A percentile compares a stretch with the other conserved stretches of the same genome.
phyloP scores from a whole-genome alignment of 345 rosid species.

The Conringia planisiliqua region DNA sequence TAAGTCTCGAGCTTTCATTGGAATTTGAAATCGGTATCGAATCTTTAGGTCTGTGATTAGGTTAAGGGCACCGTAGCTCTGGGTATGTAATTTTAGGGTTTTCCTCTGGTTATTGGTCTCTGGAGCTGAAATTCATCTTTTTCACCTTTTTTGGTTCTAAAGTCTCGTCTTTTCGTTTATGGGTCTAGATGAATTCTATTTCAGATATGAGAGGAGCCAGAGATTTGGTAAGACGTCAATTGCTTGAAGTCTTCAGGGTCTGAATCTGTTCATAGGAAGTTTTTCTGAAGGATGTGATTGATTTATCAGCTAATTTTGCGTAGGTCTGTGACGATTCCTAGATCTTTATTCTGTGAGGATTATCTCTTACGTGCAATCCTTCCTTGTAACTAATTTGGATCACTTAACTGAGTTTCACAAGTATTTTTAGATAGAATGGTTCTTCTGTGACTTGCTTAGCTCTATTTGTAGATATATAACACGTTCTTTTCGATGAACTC shows the following conservation, averaged over 20 bases:
- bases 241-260: not conserved
- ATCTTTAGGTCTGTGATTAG: not conserved
- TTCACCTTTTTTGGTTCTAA: not conserved
- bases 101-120: not conserved
- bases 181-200: not conserved
- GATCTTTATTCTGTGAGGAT: slow-evolving; percentile 4
- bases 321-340: not conserved
- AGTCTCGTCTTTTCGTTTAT: not conserved
- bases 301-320: not conserved
- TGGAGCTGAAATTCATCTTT: not conserved
- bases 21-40: not conserved
- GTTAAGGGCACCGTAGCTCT: not conserved
- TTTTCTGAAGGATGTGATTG: not conserved
- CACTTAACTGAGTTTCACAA: not conserved
- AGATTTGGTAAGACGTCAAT: not conserved
- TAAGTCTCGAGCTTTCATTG: not conserved
- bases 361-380: not conserved
- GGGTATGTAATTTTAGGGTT: slow-evolving; percentile 2
- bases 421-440: not conserved
- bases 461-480: not conserved
- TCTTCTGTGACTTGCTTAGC: not conserved
- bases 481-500: not conserved
- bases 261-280: not conserved
- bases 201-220: not conserved
- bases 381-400: not conserved